These are phyloP conservation scores for Ambrosia hybrid DNA, from an alignment of 140 eudicot species.

Conservation along the genomic window DNA sequence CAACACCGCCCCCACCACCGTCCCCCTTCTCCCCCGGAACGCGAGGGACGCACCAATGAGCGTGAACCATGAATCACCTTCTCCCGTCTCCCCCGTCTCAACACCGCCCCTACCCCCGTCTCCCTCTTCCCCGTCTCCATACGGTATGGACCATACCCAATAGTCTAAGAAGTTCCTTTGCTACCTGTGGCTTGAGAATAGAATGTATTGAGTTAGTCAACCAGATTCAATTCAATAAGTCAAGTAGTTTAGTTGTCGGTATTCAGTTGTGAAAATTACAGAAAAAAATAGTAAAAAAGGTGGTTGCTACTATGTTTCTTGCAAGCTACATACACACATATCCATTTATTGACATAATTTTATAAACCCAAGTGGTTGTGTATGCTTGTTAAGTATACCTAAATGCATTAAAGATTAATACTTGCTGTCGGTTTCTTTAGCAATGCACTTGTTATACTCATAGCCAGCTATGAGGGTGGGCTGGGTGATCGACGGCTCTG, in stretches of 20 bases:
- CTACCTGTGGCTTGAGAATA: background rate
- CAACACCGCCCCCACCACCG: too few relatives aligned
- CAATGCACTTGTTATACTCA: background rate
- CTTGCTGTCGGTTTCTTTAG: conserved; percentile 3
- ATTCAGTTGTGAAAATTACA: background rate
- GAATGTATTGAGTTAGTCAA: background rate
- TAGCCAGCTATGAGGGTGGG: too few relatives aligned
- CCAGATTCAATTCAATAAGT: background rate
- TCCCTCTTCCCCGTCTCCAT: too few relatives aligned
- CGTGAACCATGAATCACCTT: too few relatives aligned
- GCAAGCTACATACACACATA: conserved; percentile 18
- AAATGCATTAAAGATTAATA: background rate
- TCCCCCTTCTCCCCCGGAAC: too few relatives aligned
- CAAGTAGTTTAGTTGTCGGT: background rate
- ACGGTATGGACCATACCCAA: too few relatives aligned
- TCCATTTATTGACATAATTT: background rate
- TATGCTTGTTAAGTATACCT: background rate
- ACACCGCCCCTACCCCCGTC: too few relatives aligned
- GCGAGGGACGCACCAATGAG: too few relatives aligned
- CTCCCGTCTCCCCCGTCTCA: too few relatives aligned
- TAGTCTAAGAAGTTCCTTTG: background rate
- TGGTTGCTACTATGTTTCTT: conserved; percentile 5
- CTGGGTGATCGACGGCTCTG: too few relatives aligned
- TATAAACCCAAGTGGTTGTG: background rate
- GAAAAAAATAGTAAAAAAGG: background rate